phyloP scores from a whole-genome alignment of 805 yeast genomes.

The Wickerhamiella kazuoi region DNA sequence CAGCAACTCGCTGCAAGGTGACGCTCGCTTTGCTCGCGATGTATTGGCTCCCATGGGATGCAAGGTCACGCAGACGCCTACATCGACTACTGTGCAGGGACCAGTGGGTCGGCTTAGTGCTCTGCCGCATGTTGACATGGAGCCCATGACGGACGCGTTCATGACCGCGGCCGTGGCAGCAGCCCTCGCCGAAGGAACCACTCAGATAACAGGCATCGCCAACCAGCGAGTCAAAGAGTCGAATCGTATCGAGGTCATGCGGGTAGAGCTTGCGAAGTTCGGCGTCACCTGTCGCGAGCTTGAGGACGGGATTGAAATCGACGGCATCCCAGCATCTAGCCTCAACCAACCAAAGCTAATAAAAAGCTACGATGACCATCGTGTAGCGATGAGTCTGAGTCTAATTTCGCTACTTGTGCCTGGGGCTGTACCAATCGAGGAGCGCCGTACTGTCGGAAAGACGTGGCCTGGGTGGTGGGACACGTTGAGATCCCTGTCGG shows the following conservation, averaged over 20 bases:
- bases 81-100: conserved; percentile 83
- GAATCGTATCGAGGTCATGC: conserved; percentile 91
- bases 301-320: conserved; percentile 81
- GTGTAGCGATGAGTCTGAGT: conserved; percentile 96
- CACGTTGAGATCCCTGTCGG: conserved; percentile 50
- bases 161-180: conserved; percentile 94
- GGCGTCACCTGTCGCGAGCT: conserved; percentile 75
- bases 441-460: conserved; percentile 84
- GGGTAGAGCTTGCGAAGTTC: conserved; percentile 67
- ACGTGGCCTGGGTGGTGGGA: conserved; percentile 99
- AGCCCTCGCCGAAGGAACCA: conserved; percentile 62
- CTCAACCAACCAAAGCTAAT: conserved; percentile 35
- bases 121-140: conserved; percentile 76
- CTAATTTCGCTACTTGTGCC: conserved; percentile 57
- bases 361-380: conserved; percentile 79
- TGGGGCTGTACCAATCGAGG: conserved; percentile 54
- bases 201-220: conserved; percentile 86
- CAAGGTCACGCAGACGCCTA: conserved; percentile 59
- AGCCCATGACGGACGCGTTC: conserved; percentile 98
- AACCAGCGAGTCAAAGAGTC: conserved; percentile 97
- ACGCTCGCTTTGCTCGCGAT: conserved; percentile 88
- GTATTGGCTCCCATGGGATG: conserved; percentile 95
- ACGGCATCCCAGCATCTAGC: conserved; percentile 29
- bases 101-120: conserved; percentile 57
- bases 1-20: conserved; percentile 81